Conservation (phyloP, 2,329 filamentous ascomycete genomes). For the Teratosphaeria destructans region DNA sequence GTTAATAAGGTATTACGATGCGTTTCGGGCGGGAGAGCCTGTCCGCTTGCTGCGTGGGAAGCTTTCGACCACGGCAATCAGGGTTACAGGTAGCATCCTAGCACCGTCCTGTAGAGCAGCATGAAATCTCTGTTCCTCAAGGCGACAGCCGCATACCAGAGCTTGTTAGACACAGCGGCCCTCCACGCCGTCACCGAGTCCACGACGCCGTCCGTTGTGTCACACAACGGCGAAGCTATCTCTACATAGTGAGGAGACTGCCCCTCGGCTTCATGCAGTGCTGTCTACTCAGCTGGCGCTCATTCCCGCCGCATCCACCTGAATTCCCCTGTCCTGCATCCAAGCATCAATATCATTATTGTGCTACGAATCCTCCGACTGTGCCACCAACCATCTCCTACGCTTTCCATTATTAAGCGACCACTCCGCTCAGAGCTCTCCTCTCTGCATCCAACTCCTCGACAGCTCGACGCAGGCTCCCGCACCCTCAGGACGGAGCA, state of each 20-base stretch:
- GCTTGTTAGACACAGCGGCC: neutral
- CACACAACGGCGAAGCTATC: conserved; percentile 5
- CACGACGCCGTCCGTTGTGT: conserved; percentile 2
- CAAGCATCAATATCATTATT: conserved; percentile 20
- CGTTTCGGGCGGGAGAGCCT: neutral
- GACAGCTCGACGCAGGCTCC: conserved; percentile 3
- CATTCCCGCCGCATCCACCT: neutral
- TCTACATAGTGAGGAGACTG: conserved; percentile 4
- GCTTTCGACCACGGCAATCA: neutral
- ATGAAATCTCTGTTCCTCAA: neutral
- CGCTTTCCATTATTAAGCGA: conserved; percentile 15
- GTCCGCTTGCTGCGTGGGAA: neutral
- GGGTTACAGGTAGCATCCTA: neutral
- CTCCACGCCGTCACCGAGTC: neutral
- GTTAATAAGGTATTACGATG: neutral
- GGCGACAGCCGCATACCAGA: conserved; percentile 1
- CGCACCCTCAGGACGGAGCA: neutral
- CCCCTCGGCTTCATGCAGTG: conserved; percentile 8
- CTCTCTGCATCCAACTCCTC: neutral
- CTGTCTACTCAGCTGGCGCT: conserved; percentile 7
- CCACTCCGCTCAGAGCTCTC: conserved; percentile 4
- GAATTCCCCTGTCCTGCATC: conserved; percentile 1
- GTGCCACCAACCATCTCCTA: conserved; percentile 21
- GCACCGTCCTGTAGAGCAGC: neutral
- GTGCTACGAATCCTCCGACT: conserved; percentile 18